These are phyloP conservation scores for Trichoderma asperelloides DNA, from an alignment of 495 filamentous ascomycete genomes.

Conservation along the genomic window DNA sequence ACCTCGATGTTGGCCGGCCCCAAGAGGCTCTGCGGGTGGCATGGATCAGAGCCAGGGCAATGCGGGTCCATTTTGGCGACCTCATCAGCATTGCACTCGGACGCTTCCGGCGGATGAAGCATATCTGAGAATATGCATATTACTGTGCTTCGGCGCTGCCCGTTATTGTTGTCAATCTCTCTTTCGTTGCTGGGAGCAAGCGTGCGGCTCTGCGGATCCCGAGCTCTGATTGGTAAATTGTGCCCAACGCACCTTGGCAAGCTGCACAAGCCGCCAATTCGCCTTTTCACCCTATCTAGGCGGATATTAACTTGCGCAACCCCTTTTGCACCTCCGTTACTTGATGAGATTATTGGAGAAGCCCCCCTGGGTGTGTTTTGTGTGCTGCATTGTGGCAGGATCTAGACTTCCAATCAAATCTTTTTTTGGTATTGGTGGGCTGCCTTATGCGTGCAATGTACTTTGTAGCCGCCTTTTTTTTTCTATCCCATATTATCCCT, in stretches of 20 bases:
- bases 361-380: background rate
- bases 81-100: background rate
- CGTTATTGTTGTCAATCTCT: no score
- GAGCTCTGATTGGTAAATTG: no score
- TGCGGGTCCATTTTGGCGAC: background rate
- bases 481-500: no score
- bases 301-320: no score
- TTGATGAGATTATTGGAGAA: background rate
- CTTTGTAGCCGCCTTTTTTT: no score
- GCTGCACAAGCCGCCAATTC: no score
- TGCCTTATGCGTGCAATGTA: background rate
- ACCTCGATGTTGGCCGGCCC: background rate
- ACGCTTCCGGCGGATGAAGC: background rate
- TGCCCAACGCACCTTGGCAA: no score
- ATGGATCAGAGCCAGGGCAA: background rate
- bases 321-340: background rate
- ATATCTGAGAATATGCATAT: no score
- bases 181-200: no score
- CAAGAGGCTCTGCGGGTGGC: background rate
- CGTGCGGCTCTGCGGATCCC: no score
- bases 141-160: no score
- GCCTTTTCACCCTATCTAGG: no score
- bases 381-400: background rate
- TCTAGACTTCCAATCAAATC: background rate
- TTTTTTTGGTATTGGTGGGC: background rate